Conservation (phyloP, 2,329 filamentous ascomycete species). For the Amesomyces nigricolor region DNA sequence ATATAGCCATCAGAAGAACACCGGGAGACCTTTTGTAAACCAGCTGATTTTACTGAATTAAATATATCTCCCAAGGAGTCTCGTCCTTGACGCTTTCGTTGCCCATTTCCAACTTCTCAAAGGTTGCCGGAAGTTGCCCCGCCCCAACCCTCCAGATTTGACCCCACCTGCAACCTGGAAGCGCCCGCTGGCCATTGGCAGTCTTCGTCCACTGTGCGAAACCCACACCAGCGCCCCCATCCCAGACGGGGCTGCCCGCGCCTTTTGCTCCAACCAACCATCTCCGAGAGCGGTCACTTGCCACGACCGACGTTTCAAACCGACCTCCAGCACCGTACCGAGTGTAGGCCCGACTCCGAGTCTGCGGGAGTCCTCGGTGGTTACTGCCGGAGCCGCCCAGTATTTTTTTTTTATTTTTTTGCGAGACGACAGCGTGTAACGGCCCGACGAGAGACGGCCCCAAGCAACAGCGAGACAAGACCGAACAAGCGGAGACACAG, state of each 20-base stretch:
- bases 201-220: conserved; percentile 7
- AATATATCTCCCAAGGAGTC: no score
- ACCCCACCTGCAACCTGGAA: conserved; percentile 11
- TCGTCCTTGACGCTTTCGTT: no score
- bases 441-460: conserved; percentile 1
- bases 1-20: no score
- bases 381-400: neutral
- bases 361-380: conserved; percentile 10
- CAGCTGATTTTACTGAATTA: no score
- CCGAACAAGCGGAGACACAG: conserved; percentile 2
- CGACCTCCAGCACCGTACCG: conserved; percentile 19
- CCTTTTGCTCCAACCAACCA: conserved; percentile 26
- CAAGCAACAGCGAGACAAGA: neutral
- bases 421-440: conserved; percentile 8
- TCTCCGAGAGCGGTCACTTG: conserved; percentile 26
- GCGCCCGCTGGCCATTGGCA: neutral
- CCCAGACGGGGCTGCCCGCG: conserved; percentile 16
- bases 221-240: conserved; percentile 19
- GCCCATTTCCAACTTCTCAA: no score
- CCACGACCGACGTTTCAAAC: conserved; percentile 27
- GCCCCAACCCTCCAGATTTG: no score
- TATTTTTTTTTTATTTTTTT: neutral
- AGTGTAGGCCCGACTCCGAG: conserved; percentile 2
- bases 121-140: no score
- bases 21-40: no score